A percentile compares a stretch with the other conserved stretches of the same genome.
Evolutionary conservation across 2,329 filamentous ascomycete species (phyloP).

Genomic region (Aspergillus pseudoglaucus): DNA sequence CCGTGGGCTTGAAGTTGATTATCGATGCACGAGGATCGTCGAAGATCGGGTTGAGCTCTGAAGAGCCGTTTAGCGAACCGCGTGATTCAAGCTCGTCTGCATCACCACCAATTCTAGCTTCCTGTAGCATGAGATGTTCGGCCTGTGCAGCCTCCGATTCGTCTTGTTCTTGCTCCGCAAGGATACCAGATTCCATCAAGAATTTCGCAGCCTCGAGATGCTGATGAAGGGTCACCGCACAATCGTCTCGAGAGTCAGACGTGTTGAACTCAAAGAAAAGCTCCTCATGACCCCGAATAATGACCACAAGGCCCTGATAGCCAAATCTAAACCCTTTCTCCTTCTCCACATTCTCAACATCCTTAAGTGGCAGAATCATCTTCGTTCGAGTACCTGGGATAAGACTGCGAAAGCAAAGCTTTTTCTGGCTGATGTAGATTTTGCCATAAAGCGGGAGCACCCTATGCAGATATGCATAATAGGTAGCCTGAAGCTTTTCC

Average conservation of each 20-base stretch:
- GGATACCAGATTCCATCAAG: constrained; percentile 61
- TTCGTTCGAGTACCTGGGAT: constrained; percentile 86
- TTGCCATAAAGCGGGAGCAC: constrained; percentile 92
- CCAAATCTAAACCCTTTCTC: constrained; percentile 91
- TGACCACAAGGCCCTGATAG: constrained; percentile 84
- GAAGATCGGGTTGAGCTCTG: constrained; percentile 65
- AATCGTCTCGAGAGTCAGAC: constrained; percentile 77
- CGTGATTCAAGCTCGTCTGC: constrained; percentile 22
- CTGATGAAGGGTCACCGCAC: constrained; percentile 71
- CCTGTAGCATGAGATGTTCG: constrained; percentile 73
- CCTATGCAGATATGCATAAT: constrained; percentile 85
- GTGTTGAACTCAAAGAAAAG: constrained; percentile 90
- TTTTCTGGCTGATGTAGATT: constrained; percentile 82
- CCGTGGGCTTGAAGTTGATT: constrained; percentile 79
- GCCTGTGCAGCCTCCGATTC: constrained; percentile 68
- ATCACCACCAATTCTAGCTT: constrained; percentile 54
- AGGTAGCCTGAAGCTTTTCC: constrained; percentile 80
- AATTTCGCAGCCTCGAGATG: constrained; percentile 66
- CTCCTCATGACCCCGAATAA: constrained; percentile 90
- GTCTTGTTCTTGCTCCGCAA: constrained; percentile 62
- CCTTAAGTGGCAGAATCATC: constrained; percentile 79
- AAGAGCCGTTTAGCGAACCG: constrained; percentile 22
- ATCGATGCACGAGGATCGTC: constrained; percentile 85
- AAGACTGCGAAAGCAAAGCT: constrained; percentile 88
- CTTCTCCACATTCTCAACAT: constrained; percentile 89